Conservation (phyloP, 2,329 filamentous ascomycete genomes). For the Aspergillus niger region DNA sequence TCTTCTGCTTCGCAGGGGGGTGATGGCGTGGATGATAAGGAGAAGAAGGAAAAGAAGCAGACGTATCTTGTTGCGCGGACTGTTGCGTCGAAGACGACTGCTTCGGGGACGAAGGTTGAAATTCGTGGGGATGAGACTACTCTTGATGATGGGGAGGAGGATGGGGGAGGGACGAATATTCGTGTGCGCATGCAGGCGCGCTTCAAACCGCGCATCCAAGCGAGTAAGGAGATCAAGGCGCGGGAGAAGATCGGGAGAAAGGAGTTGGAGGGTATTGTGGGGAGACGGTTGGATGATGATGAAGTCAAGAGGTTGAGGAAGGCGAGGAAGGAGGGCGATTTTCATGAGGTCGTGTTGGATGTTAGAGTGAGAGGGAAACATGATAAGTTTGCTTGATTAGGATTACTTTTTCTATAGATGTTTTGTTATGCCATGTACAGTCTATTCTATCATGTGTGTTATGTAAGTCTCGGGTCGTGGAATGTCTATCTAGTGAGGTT, state of each 20-base stretch:
- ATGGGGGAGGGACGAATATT: conserved; percentile 61
- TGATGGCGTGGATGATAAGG: not conserved
- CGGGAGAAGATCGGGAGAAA: conserved; percentile 81
- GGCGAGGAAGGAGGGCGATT: conserved; percentile 72
- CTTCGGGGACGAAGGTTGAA: conserved; percentile 58
- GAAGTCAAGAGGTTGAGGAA: conserved; percentile 82
- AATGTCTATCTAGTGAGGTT: no score
- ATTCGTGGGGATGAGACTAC: conserved; percentile 74
- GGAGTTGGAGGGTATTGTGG: conserved; percentile 80
- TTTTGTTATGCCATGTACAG: not conserved
- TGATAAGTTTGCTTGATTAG: conserved; percentile 24
- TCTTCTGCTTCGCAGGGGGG: conserved; percentile 48
- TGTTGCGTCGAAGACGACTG: conserved; percentile 38
- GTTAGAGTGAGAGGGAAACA: conserved; percentile 23
- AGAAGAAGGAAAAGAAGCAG: conserved; percentile 53
- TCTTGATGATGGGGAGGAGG: conserved; percentile 51
- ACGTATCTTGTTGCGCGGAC: conserved; percentile 69
- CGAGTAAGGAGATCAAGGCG: conserved; percentile 79
- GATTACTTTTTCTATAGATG: not conserved
- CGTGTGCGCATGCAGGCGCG: conserved; percentile 91
- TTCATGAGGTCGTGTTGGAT: conserved; percentile 23
- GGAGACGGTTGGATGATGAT: conserved; percentile 74
- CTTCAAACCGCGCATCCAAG: conserved; percentile 83
- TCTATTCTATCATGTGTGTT: conserved; percentile 1
- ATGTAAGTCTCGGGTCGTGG: no score